Conservation (phyloP, 352 stramenopile genomes). For the Peronospora destructor region DNA sequence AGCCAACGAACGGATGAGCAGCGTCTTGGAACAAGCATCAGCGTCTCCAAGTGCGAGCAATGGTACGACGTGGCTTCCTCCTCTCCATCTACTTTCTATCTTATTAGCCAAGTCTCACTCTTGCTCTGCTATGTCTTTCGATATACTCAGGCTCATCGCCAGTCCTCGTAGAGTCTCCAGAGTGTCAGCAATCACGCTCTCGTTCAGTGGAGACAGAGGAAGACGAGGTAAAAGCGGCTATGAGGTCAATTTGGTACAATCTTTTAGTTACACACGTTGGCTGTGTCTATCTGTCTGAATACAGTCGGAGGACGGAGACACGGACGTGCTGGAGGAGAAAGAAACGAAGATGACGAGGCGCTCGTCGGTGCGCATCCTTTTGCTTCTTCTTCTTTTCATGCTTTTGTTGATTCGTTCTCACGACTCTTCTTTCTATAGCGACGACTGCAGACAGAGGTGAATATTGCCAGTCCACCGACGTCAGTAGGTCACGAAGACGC, state of each 20-base stretch:
- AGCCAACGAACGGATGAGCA: too few relatives aligned
- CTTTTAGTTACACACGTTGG: neutral
- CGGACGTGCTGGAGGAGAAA: slow-evolving; percentile 18
- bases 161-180: slow-evolving; percentile 12
- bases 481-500: slow-evolving; percentile 6
- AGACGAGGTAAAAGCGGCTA: slow-evolving; percentile 8
- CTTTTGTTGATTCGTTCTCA: neutral
- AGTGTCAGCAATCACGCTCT: slow-evolving; percentile 4
- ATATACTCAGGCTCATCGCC: slow-evolving; percentile 21
- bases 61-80: too few relatives aligned
- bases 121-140: slow-evolving; percentile 2
- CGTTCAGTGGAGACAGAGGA: slow-evolving; percentile 13
- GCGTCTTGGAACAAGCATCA: too few relatives aligned
- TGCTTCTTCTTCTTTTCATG: neutral
- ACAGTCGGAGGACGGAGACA: slow-evolving; percentile 22
- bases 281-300: slow-evolving; percentile 1
- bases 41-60: too few relatives aligned
- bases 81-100: too few relatives aligned
- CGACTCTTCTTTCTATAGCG: slow-evolving; percentile 2
- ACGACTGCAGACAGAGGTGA: slow-evolving; percentile 17
- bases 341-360: slow-evolving; percentile 5
- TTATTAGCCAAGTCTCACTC: neutral
- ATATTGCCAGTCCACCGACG: slow-evolving; percentile 9
- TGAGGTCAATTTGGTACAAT: neutral
- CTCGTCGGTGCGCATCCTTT: slow-evolving; percentile 11